These are phyloP conservation scores for Ophiostoma ulmi DNA, from an alignment of 2,329 filamentous ascomycete species.

Conservation along the genomic window DNA sequence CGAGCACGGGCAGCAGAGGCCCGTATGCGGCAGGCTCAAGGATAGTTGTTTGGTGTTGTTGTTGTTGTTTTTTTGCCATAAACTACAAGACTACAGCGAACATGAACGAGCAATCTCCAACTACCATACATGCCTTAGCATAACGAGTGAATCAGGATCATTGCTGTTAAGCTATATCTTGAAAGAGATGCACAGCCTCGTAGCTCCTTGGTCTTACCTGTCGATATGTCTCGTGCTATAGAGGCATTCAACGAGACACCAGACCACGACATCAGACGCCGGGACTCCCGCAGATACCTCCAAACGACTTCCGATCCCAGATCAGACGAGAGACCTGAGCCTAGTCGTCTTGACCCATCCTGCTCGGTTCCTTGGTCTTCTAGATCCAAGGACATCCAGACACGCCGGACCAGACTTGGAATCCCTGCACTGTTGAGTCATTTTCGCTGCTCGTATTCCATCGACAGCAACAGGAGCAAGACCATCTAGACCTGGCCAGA, in stretches of 20 bases:
- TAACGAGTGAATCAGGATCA: neutral
- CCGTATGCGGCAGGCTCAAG: constrained; percentile 54
- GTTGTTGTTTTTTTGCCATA: neutral
- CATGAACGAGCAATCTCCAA: neutral
- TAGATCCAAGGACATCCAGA: too few relatives aligned
- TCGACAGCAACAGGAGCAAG: neutral
- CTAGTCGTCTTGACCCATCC: too few relatives aligned
- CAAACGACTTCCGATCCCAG: too few relatives aligned
- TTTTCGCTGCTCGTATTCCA: neutral
- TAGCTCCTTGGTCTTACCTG: neutral
- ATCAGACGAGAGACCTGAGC: too few relatives aligned
- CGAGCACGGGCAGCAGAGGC: constrained; percentile 89
- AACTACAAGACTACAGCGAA: neutral
- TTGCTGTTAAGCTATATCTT: neutral
- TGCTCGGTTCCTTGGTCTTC: too few relatives aligned
- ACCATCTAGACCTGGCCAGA: neutral
- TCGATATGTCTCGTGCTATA: neutral
- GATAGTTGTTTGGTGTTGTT: too few relatives aligned
- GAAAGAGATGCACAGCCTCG: neutral
- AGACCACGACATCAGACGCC: neutral
- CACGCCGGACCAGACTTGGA: neutral
- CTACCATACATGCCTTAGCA: neutral
- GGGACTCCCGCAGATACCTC: neutral
- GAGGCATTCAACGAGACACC: neutral
- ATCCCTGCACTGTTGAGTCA: neutral